phyloP scores from a whole-genome alignment of 768 basidiomycete genomes.

The Xerocomellus amylosporus region DNA sequence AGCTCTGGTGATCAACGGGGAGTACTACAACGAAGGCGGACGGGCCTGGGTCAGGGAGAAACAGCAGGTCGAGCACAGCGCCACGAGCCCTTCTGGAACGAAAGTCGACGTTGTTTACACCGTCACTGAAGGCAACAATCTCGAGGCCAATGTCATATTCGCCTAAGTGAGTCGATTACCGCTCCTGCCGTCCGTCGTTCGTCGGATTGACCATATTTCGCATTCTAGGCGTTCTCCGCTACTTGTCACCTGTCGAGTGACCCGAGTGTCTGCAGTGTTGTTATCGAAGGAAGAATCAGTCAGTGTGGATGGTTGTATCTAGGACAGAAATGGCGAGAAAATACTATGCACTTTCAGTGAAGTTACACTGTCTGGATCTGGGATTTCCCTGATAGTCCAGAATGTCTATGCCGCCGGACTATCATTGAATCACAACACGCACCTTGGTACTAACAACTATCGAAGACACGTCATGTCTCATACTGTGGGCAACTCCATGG shows the following conservation, averaged over 20 bases:
- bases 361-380: no score
- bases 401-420: no score
- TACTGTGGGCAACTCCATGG: no score
- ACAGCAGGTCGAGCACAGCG: conserved; percentile 3
- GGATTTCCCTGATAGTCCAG: no score
- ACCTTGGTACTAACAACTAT: no score
- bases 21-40: no score
- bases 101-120: not conserved
- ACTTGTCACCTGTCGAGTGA: not conserved
- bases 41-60: not conserved
- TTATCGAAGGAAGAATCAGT: not conserved
- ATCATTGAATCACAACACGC: no score
- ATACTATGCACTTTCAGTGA: not conserved
- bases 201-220: not conserved
- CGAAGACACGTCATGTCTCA: no score
- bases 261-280: not conserved
- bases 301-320: not conserved
- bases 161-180: not conserved
- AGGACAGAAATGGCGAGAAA: not conserved
- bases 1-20: no score
- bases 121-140: conserved; percentile 4
- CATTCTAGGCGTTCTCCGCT: not conserved
- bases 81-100: conserved; percentile 6
- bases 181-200: not conserved
- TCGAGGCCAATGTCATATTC: conserved; percentile 4